These are phyloP conservation scores for Magnusiomyces paraingens DNA, from an alignment of 1,139 yeast species.

Conservation along the genomic window DNA sequence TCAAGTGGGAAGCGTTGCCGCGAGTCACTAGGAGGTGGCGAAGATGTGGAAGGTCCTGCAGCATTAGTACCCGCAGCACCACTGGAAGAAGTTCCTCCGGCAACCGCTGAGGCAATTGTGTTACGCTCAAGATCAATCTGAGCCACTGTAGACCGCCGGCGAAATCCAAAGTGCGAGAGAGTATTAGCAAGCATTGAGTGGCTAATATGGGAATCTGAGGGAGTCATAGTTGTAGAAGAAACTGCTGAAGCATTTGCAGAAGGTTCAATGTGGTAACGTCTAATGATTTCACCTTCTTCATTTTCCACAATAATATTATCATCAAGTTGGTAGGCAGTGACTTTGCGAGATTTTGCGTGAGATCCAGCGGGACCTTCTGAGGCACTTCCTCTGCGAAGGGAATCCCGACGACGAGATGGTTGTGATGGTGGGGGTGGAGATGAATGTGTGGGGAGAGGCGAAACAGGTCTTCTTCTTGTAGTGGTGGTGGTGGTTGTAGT, in stretches of 20 bases:
- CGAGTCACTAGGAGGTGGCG: constrained; percentile 1
- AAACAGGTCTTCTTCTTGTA: no score
- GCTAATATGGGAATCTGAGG: constrained; percentile 6
- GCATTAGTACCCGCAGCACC: neutral
- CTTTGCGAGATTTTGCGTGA: constrained; percentile 24
- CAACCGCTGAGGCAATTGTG: neutral
- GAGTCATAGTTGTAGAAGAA: constrained; percentile 5
- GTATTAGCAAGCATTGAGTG: constrained; percentile 22
- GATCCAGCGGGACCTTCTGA: neutral
- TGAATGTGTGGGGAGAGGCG: no score
- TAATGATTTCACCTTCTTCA: constrained; percentile 83
- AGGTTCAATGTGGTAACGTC: constrained; percentile 69
- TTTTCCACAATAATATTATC: constrained; percentile 78
- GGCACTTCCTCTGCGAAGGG: neutral
- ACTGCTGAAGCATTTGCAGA: constrained; percentile 7
- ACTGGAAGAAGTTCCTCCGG: no score
- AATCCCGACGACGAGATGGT: no score
- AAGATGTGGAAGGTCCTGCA: neutral
- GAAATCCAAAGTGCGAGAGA: constrained; percentile 25
- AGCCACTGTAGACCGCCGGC: neutral
- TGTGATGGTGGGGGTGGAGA: no score
- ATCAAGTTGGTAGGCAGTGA: constrained; percentile 57
- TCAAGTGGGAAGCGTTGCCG: neutral
- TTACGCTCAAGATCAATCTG: constrained; percentile 6
- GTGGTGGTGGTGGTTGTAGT: no score